A percentile compares a stretch with the other conserved stretches of the same genome.
phyloP scores from a whole-genome alignment of 768 basidiomycete genomes.

The Boletus patriciae region DNA sequence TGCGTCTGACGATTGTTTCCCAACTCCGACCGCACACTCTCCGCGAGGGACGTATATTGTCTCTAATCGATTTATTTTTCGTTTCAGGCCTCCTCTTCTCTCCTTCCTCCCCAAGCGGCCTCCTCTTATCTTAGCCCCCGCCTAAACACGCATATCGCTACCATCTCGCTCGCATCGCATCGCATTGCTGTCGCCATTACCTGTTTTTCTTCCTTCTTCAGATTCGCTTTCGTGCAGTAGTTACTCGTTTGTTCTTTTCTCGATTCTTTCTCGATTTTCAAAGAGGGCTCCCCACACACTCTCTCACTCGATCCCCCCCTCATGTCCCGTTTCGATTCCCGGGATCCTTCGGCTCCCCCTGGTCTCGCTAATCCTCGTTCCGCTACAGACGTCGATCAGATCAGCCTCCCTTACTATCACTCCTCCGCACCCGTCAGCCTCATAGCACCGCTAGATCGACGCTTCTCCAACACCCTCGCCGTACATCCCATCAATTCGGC shows the following conservation, averaged over 20 bases:
- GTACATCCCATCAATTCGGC: constrained; percentile 19
- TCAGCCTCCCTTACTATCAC: constrained; percentile 13
- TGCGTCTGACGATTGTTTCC: constrained; percentile 21
- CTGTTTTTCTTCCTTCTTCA: constrained; percentile 18
- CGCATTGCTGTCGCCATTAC: constrained; percentile 35
- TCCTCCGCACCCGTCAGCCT: constrained; percentile 12
- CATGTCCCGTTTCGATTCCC: constrained; percentile 48
- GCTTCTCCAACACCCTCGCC: constrained; percentile 14
- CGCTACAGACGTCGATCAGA: constrained; percentile 33
- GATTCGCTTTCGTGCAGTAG: constrained; percentile 32
- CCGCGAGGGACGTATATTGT: constrained; percentile 31
- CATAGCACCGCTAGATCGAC: constrained; percentile 25
- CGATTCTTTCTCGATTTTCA: constrained; percentile 28
- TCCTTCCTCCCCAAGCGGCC: constrained; percentile 6
- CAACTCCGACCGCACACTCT: constrained; percentile 35
- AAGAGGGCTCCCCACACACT: constrained; percentile 16
- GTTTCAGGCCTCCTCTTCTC: constrained; percentile 25
- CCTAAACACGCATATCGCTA: constrained; percentile 31
- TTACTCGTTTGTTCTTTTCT: constrained; percentile 28
- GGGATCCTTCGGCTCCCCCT: constrained; percentile 40
- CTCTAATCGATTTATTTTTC: constrained; percentile 29
- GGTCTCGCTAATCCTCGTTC: constrained; percentile 32
- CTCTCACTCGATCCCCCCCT: constrained; percentile 3
- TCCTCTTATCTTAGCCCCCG: constrained; percentile 33
- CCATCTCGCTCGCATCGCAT: constrained; percentile 32